phyloP scores from a whole-genome alignment of 2,329 filamentous ascomycete genomes.

The Aspergillus piperis region DNA sequence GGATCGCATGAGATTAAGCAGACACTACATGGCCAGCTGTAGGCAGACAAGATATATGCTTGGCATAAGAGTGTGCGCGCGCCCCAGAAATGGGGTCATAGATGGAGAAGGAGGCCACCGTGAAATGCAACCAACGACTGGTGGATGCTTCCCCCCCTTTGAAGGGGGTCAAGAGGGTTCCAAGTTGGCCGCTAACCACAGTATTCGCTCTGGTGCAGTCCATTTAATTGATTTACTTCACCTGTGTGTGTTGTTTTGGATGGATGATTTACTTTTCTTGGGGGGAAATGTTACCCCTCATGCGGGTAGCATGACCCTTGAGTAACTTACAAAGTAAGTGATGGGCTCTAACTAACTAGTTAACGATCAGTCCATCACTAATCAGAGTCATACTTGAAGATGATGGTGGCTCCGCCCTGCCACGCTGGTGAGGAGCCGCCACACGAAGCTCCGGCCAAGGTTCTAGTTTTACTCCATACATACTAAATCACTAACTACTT shows the following conservation, averaged over 20 bases:
- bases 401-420: not conserved
- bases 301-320: not conserved
- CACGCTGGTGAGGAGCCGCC: not conserved
- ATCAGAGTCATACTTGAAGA: not conserved
- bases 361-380: not conserved
- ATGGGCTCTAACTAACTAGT: not conserved
- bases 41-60: constrained; percentile 3
- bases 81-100: not conserved
- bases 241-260: not conserved
- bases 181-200: not conserved
- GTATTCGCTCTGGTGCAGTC: not conserved
- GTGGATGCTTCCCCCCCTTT: not conserved
- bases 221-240: not conserved
- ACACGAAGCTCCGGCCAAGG: not conserved
- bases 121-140: not conserved
- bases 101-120: not conserved
- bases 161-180: not conserved
- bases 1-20: not conserved
- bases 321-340: not conserved
- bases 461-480: not conserved
- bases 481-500: too few relatives aligned
- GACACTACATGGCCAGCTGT: not conserved
- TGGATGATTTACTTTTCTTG: not conserved
- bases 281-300: not conserved
- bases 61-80: not conserved